Evolutionary conservation across 2,329 filamentous ascomycete species (phyloP), one percentile per base, ranked within the genome.

Genomic region (Colletotrichum sublineola): DNA sequence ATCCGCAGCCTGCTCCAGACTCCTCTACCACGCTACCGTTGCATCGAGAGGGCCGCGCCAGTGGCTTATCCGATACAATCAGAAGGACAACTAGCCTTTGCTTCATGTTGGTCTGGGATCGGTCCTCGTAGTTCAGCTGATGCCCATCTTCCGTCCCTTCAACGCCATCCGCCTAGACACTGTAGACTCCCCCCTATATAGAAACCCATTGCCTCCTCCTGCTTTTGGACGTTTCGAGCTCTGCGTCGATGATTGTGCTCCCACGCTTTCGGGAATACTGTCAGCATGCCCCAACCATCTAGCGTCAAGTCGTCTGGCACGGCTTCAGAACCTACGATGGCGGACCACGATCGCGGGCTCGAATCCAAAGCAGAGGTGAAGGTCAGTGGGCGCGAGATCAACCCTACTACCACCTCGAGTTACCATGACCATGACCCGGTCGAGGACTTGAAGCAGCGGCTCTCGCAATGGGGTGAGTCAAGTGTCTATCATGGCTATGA

Each of bases 381-480:
- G 67, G 79, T 75, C 68, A 79, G 76, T 75, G 77, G 77, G 74
- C 76, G 74, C 70, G 79, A 80, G 76, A 75, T 75, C 58, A 75
- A 76, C 40, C 68, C 74, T 52, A 72, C 76, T 48, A 56, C 67
- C 63, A 74, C 57, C 20, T 71, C 74, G 46, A 74, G 74, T 63
- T 71, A 66, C n/a, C 58, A 61, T 50, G 69, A 74, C 58, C 63
- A 63, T 33, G 70, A 73, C 36, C 78, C 79, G 55, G 77, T 78
- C 65, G 78, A 81, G 57, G 78, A 80, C 75, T 75, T 80, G 66
- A 82, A 81, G 76, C 74, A 80, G 70, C 80, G 82, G 58, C 78
- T 82, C 73, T 81, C 82, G 36, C 80, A 82, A 74, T 84, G 84
- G 83, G 80, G 78, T 73, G 80, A 84, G 74, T 81, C 83, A 67